Conservation (phyloP, 805 yeast genomes). For the Barnettozyma sp. region DNA sequence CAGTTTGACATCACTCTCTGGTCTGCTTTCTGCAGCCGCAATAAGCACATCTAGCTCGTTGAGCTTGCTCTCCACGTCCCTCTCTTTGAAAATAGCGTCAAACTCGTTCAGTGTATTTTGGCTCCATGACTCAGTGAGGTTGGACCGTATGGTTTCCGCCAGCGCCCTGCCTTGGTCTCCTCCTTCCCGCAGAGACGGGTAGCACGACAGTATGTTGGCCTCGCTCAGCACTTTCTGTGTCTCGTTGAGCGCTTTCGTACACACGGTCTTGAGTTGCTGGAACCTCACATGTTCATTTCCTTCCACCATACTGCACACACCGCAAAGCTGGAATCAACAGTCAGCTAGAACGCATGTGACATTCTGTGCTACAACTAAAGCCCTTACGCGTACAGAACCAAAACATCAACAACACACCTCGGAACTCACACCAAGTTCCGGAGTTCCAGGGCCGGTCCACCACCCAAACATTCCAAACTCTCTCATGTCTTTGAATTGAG, state of each 20-base stretch:
- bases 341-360: too few species aligned
- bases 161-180: constrained; percentile 35
- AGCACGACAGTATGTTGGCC: constrained; percentile 44
- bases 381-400: too few species aligned
- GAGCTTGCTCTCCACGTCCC: constrained; percentile 34
- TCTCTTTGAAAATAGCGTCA: constrained; percentile 41
- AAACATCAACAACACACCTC: too few species aligned
- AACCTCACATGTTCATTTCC: constrained; percentile 32
- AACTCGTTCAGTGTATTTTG: constrained; percentile 39
- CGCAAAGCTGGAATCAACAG: too few species aligned
- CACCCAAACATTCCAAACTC: constrained; percentile 2
- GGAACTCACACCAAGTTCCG: background rate
- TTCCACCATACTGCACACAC: too few species aligned
- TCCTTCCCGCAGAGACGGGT: constrained; percentile 40
- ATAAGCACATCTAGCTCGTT: constrained; percentile 41
- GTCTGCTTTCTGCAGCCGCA: constrained; percentile 26
- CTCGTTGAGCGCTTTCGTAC: constrained; percentile 45
- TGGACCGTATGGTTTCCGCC: constrained; percentile 40
- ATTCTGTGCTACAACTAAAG: too few species aligned
- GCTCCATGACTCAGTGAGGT: constrained; percentile 42
- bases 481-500: too few species aligned
- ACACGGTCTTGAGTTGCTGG: constrained; percentile 40
- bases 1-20: background rate
- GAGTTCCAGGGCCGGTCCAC: background rate
- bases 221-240: constrained; percentile 41